Percentiles rank a stretch among this genome's conserved stretches.
These are phyloP conservation scores for Plenodomus tracheiphilus DNA, from an alignment of 2,329 filamentous ascomycete species.

Conservation along the genomic window DNA sequence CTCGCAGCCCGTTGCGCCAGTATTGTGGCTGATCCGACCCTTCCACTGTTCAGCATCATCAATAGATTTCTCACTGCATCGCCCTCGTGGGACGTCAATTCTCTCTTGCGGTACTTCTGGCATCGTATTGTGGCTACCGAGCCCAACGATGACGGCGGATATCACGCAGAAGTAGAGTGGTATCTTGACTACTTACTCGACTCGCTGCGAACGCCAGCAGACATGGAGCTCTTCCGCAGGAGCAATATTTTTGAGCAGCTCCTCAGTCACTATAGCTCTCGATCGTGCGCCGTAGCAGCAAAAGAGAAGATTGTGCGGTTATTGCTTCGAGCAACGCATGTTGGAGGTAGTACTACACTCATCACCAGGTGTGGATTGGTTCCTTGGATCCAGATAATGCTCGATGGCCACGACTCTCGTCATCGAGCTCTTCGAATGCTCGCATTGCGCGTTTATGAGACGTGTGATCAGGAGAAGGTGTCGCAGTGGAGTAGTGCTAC, in stretches of 20 bases:
- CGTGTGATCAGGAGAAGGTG: slow-evolving; percentile 68
- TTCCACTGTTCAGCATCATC: slow-evolving; percentile 82
- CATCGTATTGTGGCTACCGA: slow-evolving; percentile 74
- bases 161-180: slow-evolving; percentile 72
- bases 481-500: slow-evolving; percentile 63
- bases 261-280: slow-evolving; percentile 68
- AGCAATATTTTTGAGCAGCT: slow-evolving; percentile 74
- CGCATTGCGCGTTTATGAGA: slow-evolving; percentile 63
- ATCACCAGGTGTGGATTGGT: slow-evolving; percentile 75
- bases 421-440: slow-evolving; percentile 60
- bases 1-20: slow-evolving; percentile 73
- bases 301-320: slow-evolving; percentile 65
- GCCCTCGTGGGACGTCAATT: slow-evolving; percentile 70
- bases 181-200: slow-evolving; percentile 71
- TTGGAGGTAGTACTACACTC: slow-evolving; percentile 76
- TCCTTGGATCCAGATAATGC: slow-evolving; percentile 71
- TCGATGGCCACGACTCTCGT: slow-evolving; percentile 52
- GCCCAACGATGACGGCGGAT: slow-evolving; percentile 74
- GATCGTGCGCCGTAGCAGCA: slow-evolving; percentile 62
- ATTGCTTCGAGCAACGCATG: slow-evolving; percentile 69
- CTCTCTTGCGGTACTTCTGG: slow-evolving; percentile 62
- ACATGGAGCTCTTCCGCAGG: slow-evolving; percentile 64
- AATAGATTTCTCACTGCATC: slow-evolving; percentile 80
- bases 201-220: slow-evolving; percentile 61
- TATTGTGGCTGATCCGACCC: slow-evolving; percentile 74